Base-by-base conservation (phyloP, 495 filamentous ascomycete genomes). In the Chaetomium fimeti region DNA sequence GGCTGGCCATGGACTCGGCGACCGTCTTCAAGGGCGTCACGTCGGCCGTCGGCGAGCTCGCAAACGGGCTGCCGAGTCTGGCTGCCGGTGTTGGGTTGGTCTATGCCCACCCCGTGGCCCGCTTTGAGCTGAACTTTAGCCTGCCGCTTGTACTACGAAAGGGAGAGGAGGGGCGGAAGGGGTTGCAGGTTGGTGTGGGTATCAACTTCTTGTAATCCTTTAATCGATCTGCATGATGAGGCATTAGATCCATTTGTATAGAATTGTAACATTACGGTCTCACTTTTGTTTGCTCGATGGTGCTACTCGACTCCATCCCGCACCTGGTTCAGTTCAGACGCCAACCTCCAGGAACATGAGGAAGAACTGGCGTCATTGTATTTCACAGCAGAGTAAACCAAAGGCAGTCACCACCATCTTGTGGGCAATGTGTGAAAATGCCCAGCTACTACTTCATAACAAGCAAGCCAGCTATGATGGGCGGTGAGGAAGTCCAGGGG, bases 71-170 rank as follows among this genome's bases (percentile, higher is more conserved):
- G 47, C 94, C 94, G 15, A 97, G 91, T 71, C 77, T 91, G 27
- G 88, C 94, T 3, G 94, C 90, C 2, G 94, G 94, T 27, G 75
- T 97, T 29, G 94, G 94, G 3, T 73, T 98, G 16, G 91, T 98
- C 18, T 98, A 98, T 75, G 95, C 92, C 25, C 92, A 96, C 74
- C 91, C 91, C 0, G 85, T 91, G 8, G 94, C 93, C 43, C 82
- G 94, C 62, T 97, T 98, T 69, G 94, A 98, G 81, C 76, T 98
- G 62, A 98, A 97, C 72, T 96, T 98, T 73, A 91, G 89, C 64
- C 72, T 98, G 52, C 94, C 94, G 6, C 70, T 98, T 60, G 90
- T 93, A 32, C 69, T 90, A 67, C 82, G 94, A 57, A 85, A 81
- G 68, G 91, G 89, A 13, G 94, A 98, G 76, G 88, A 93, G 68